phyloP scores from a whole-genome alignment of 2,329 filamentous ascomycete species.

The Nigrospora oryzae region DNA sequence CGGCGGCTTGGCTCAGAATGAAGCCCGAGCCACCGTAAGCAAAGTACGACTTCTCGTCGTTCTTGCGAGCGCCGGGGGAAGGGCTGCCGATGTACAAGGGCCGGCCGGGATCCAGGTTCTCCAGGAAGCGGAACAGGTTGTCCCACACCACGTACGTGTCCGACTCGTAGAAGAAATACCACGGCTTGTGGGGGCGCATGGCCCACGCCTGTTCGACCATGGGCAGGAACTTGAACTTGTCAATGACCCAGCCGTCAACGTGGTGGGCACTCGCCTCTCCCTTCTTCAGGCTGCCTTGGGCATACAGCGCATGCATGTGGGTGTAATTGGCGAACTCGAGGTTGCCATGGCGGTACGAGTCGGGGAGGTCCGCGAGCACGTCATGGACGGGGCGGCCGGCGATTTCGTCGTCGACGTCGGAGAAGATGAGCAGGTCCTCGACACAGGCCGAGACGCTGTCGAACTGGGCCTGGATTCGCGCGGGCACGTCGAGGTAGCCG shows the following conservation, averaged over 20 bases:
- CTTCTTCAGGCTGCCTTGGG: neutral
- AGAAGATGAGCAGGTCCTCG: conserved; percentile 35
- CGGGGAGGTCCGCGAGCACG: conserved; percentile 35
- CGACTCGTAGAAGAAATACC: conserved; percentile 49
- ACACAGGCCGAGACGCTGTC: conserved; percentile 45
- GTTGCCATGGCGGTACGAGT: conserved; percentile 22
- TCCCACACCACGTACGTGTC: conserved; percentile 41
- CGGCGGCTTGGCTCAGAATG: conserved; percentile 33
- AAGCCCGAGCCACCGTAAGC: conserved; percentile 41
- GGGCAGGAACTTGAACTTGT: conserved; percentile 50
- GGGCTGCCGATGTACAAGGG: conserved; percentile 41
- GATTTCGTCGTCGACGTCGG: conserved; percentile 38
- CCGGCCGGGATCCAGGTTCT: conserved; percentile 33
- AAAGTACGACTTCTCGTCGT: conserved; percentile 29
- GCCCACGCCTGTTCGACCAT: conserved; percentile 43
- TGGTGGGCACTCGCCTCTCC: neutral
- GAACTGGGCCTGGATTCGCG: conserved; percentile 36
- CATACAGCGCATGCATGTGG: conserved; percentile 18
- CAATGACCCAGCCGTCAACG: conserved; percentile 39
- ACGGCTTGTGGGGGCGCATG: conserved; percentile 35
- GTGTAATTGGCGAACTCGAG: conserved; percentile 31
- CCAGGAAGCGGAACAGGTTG: conserved; percentile 38
- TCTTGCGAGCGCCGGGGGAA: conserved; percentile 26
- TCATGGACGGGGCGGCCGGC: conserved; percentile 34
- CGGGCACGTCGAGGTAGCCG: conserved; percentile 31